These are phyloP conservation scores for Ganoderma leucocontextum DNA, from an alignment of 1,284 basidiomycete species.

Conservation along the genomic window DNA sequence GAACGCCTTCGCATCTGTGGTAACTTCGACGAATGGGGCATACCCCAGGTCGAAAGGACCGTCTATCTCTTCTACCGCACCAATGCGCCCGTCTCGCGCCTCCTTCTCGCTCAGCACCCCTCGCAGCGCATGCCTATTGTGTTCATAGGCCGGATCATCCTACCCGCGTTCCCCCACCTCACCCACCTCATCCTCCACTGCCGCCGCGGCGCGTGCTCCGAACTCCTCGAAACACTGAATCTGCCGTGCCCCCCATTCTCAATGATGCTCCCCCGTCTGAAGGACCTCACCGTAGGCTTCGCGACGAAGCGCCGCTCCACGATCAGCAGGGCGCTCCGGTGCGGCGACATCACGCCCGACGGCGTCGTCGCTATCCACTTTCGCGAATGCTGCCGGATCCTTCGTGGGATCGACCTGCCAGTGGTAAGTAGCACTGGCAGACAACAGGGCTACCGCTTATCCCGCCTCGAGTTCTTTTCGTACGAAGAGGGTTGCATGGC, in stretches of 20 bases:
- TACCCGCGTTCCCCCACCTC: background rate
- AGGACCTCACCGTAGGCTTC: background rate
- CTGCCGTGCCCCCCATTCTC: background rate
- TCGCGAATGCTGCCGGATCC: background rate
- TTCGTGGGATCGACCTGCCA: background rate
- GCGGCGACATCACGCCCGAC: background rate
- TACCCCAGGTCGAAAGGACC: too few relatives aligned
- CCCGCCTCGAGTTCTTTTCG: background rate
- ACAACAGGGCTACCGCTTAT: background rate
- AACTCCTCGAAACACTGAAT: background rate
- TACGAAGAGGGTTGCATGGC: background rate
- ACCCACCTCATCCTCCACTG: background rate
- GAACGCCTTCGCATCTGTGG: background rate
- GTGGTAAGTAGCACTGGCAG: background rate
- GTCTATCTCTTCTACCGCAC: background rate
- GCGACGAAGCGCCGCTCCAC: background rate
- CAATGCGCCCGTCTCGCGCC: background rate
- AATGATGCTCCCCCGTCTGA: background rate
- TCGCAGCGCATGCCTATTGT: background rate
- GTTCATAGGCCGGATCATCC: background rate
- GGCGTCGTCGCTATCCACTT: background rate
- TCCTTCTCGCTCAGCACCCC: background rate
- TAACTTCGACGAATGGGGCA: too few relatives aligned
- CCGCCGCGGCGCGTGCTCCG: background rate
- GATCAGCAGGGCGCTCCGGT: too few relatives aligned